phyloP scores from a whole-genome alignment of 805 yeast species.

The Candida golubevii region DNA sequence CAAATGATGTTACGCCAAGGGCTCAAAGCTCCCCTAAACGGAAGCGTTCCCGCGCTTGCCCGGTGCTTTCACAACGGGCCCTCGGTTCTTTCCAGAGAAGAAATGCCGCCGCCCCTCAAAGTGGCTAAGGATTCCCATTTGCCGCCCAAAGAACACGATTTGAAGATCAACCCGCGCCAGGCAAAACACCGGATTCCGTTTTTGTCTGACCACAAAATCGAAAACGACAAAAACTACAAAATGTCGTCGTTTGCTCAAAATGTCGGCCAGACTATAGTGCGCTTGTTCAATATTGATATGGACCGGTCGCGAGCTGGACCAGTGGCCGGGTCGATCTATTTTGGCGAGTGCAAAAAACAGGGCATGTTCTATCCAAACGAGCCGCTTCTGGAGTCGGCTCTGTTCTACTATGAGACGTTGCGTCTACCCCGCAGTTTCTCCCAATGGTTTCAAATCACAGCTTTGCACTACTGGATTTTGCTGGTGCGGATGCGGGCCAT shows the following conservation, averaged over 20 bases:
- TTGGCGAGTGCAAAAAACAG: slow-evolving; percentile 82
- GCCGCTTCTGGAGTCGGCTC: slow-evolving; percentile 66
- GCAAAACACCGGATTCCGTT: slow-evolving; percentile 35
- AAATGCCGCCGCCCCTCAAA: slow-evolving; percentile 27
- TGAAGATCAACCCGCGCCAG: slow-evolving; percentile 31
- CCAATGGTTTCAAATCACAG: slow-evolving; percentile 94
- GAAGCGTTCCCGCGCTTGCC: not conserved
- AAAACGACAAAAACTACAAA: slow-evolving; percentile 31
- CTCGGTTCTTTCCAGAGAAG: slow-evolving; percentile 20
- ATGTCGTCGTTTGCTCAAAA: slow-evolving; percentile 37
- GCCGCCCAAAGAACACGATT: slow-evolving; percentile 34
- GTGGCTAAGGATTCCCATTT: slow-evolving; percentile 38
- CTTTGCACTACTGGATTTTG: slow-evolving; percentile 89
- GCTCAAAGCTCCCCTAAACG: too few species aligned
- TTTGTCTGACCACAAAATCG: slow-evolving; percentile 35
- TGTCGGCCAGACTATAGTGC: slow-evolving; percentile 62
- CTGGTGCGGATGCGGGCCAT: slow-evolving; percentile 93
- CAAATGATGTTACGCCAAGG: too few species aligned
- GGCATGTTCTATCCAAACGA: slow-evolving; percentile 75
- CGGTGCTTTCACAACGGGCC: slow-evolving; percentile 12
- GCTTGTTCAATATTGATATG: slow-evolving; percentile 74
- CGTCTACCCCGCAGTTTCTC: slow-evolving; percentile 81
- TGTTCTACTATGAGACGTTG: slow-evolving; percentile 80
- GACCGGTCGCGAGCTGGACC: slow-evolving; percentile 91
- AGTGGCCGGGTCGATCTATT: slow-evolving; percentile 84